A percentile compares a stretch with the other conserved stretches of the same genome.
Evolutionary conservation across 2,329 filamentous ascomycete species (phyloP).

Genomic region (Scedosporium aurantiacum): DNA sequence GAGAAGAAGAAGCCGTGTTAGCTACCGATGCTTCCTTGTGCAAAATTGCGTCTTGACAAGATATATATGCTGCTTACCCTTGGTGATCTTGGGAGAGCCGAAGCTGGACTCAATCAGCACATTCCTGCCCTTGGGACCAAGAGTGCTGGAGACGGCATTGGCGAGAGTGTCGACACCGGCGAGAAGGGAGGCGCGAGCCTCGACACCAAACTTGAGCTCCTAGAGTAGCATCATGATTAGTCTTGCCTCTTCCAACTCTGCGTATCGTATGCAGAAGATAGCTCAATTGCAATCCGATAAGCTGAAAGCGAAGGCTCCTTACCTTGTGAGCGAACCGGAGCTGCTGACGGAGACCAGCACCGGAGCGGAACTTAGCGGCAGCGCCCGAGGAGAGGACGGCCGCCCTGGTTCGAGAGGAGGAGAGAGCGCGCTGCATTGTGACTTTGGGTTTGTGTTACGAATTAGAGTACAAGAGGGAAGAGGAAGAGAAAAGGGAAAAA

Average conservation of each 20-base stretch:
- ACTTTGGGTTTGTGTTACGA: conserved; percentile 16
- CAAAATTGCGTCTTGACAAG: neutral
- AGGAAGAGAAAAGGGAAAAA: conserved; percentile 17
- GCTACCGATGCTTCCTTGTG: conserved; percentile 1
- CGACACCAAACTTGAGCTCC: conserved; percentile 98
- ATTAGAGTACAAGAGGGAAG: conserved; percentile 16
- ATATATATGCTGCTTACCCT: conserved; percentile 52
- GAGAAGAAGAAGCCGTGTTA: conserved; percentile 12
- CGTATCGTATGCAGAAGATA: neutral
- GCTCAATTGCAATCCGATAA: no score
- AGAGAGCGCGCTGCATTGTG: conserved; percentile 90
- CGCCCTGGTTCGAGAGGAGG: conserved; percentile 65
- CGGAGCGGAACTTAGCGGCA: conserved; percentile 52
- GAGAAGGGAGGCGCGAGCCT: conserved; percentile 78
- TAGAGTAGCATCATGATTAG: conserved; percentile 23
- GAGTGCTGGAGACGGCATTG: conserved; percentile 88
- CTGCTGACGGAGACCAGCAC: conserved; percentile 66
- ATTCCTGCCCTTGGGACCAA: conserved; percentile 96
- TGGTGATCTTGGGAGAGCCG: conserved; percentile 98
- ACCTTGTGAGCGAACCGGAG: conserved; percentile 98
- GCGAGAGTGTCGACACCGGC: conserved; percentile 94
- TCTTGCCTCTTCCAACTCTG: neutral
- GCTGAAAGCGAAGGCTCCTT: conserved; percentile 15
- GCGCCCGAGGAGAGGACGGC: conserved; percentile 61
- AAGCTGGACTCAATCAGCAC: conserved; percentile 98